Evolutionary conservation across 2,329 filamentous ascomycete genomes (phyloP), one percentile per base, ranked within the genome.

Genomic region (Chrysoporthe puriensis): DNA sequence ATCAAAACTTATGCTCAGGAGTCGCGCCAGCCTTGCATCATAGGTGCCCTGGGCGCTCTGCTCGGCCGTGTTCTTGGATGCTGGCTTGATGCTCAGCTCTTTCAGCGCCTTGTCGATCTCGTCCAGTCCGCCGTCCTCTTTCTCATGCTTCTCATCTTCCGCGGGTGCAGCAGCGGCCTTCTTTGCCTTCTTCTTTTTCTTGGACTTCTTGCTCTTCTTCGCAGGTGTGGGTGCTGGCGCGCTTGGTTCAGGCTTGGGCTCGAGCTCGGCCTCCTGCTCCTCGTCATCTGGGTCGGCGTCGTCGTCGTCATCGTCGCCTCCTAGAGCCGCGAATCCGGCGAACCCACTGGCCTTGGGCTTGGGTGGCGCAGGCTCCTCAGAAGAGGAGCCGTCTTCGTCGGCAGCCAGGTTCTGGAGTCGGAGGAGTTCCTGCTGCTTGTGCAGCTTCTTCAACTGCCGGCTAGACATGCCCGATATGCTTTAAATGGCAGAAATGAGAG

Each of bases 1-100:
- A 72, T 91, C 86, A 0, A 90, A 87, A 72, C 85, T 85, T 73
- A 87, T 82, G 42, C 79, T 77, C 1, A 88, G 76, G 7, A 86
- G 78, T 42, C 72, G 70, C 8, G 72, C 68, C 26, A 73, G 67
- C 58, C 70, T 66, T 6, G 64, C 57, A 40, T 69, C 74, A 66
- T 78, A 78, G 18, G 63, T 48, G 21, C 3, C 40, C 9, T 54
- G 57, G 2, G 48, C 14, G 18, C 46, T n/a, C 26, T 64, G 61
- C 18, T 36, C 62, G 4, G 73, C 72, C 36, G 63, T 69, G 5
- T 67, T 36, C 13, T 65, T 65, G 1, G 73, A 58, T 9, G 56
- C 66, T 52, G 42, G 70, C 40, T 73, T 74, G 26, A 85, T 76
- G 50, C 81, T 81, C 62, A 88, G 79, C 70, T 85, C 82, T 66